Evolutionary conservation across 2,329 filamentous ascomycete genomes (phyloP).

Genomic region (Claviceps humidiphila): DNA sequence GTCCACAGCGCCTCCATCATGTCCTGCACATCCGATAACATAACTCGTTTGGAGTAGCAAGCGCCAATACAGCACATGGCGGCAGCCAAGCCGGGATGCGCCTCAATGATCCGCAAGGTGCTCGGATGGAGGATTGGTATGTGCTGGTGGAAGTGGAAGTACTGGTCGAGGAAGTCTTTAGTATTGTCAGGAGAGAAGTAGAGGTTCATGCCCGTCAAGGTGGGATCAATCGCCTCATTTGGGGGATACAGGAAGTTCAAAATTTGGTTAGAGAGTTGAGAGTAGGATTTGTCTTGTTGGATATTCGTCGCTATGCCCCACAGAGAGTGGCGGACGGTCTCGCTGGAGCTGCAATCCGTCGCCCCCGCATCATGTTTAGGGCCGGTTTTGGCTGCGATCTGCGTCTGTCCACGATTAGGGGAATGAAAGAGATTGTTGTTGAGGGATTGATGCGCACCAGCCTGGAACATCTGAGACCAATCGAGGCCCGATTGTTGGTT

Average conservation of each 20-base stretch:
- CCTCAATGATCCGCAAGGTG: slow-evolving; percentile 53
- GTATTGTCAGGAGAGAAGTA: slow-evolving; percentile 56
- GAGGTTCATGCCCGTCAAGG: slow-evolving; percentile 42
- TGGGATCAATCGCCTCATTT: slow-evolving; percentile 32
- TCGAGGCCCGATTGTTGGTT: slow-evolving; percentile 53
- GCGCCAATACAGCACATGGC: slow-evolving; percentile 62
- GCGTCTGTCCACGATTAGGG: slow-evolving; percentile 54
- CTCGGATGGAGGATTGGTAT: slow-evolving; percentile 61
- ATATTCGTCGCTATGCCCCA: slow-evolving; percentile 33
- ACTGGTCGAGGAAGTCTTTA: slow-evolving; percentile 57
- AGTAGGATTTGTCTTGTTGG: slow-evolving; percentile 31
- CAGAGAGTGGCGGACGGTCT: slow-evolving; percentile 35
- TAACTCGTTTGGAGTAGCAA: slow-evolving; percentile 55
- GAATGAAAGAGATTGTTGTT: slow-evolving; percentile 38
- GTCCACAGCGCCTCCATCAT: slow-evolving; percentile 52
- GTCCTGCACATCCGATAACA: slow-evolving; percentile 47
- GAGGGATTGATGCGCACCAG: slow-evolving; percentile 54
- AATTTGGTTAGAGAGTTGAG: slow-evolving; percentile 41
- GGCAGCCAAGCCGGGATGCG: slow-evolving; percentile 53
- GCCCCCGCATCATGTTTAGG: slow-evolving; percentile 41
- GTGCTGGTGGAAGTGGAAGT: slow-evolving; percentile 60
- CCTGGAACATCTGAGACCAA: slow-evolving; percentile 68
- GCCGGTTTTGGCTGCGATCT: slow-evolving; percentile 57
- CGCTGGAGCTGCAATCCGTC: slow-evolving; percentile 32
- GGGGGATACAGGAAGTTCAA: slow-evolving; percentile 43